Evolutionary conservation across 805 yeast species (phyloP).

Genomic region (Yamadazyma takamatsuzukensis): DNA sequence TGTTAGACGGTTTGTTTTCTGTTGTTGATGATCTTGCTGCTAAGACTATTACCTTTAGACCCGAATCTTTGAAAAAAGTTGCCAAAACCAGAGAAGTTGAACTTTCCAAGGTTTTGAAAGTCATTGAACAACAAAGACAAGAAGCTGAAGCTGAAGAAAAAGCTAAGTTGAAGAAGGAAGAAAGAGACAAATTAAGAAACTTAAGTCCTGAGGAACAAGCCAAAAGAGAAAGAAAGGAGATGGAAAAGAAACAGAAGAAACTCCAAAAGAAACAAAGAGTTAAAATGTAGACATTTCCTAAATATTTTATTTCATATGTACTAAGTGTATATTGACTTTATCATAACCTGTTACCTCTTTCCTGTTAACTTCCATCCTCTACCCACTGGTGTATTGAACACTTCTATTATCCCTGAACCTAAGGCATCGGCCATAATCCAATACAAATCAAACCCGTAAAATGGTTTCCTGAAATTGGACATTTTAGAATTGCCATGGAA

Average conservation of each 20-base stretch:
- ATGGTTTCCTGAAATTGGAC: slow-evolving; percentile 42
- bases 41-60: slow-evolving; percentile 51
- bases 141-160: slow-evolving; percentile 71
- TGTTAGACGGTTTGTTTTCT: slow-evolving; percentile 55
- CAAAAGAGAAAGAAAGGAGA: slow-evolving; percentile 72
- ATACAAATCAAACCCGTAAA: slow-evolving; percentile 46
- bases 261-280: slow-evolving; percentile 58
- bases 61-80: slow-evolving; percentile 74
- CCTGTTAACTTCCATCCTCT: slow-evolving; percentile 58
- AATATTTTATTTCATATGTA: too few relatives aligned
- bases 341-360: slow-evolving; percentile 23
- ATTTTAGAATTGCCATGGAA: slow-evolving; percentile 24
- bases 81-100: slow-evolving; percentile 76
- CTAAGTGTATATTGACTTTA: neutral
- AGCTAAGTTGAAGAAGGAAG: slow-evolving; percentile 64
- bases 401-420: slow-evolving; percentile 52
- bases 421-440: slow-evolving; percentile 51
- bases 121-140: slow-evolving; percentile 58
- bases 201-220: slow-evolving; percentile 76
- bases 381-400: slow-evolving; percentile 51
- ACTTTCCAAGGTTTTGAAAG: slow-evolving; percentile 62
- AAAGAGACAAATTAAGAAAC: slow-evolving; percentile 53
- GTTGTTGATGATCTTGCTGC: slow-evolving; percentile 58
- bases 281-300: slow-evolving; percentile 20
- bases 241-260: slow-evolving; percentile 79